phyloP scores from a whole-genome alignment of 1,284 basidiomycete genomes.

The Blastosporella zonata region DNA sequence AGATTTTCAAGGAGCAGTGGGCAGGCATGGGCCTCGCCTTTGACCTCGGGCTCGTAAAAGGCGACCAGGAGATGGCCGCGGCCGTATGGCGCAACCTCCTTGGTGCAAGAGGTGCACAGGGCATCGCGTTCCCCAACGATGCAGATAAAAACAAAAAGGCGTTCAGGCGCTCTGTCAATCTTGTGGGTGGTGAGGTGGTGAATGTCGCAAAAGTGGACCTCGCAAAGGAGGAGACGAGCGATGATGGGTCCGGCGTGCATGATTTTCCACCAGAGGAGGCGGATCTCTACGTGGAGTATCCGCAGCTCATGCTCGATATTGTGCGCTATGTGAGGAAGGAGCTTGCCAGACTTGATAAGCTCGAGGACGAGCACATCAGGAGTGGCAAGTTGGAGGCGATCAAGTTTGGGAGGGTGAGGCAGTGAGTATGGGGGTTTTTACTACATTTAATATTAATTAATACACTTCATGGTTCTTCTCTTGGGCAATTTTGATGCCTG shows the following conservation, averaged over 20 bases:
- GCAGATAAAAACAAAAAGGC: slow-evolving; percentile 17
- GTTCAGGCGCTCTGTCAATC: slow-evolving; percentile 64
- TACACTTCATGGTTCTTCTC: too few relatives aligned
- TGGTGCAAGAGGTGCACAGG: slow-evolving; percentile 70
- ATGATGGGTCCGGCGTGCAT: slow-evolving; percentile 71
- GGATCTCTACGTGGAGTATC: slow-evolving; percentile 71
- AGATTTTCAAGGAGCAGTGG: slow-evolving; percentile 91
- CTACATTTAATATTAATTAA: too few relatives aligned
- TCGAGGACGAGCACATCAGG: slow-evolving; percentile 73
- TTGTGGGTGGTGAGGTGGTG: slow-evolving; percentile 59
- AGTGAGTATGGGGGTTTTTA: too few relatives aligned
- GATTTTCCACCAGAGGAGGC: slow-evolving; percentile 62
- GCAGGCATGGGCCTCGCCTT: slow-evolving; percentile 80
- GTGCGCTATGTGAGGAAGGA: slow-evolving; percentile 82
- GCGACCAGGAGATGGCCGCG: slow-evolving; percentile 80
- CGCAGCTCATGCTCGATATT: slow-evolving; percentile 73
- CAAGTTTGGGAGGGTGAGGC: slow-evolving; percentile 33
- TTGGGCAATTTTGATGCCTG: too few relatives aligned
- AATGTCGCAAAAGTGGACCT: slow-evolving; percentile 55
- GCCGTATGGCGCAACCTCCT: slow-evolving; percentile 94
- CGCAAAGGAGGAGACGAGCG: slow-evolving; percentile 53
- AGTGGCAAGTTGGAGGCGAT: slow-evolving; percentile 31
- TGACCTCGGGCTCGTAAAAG: slow-evolving; percentile 74
- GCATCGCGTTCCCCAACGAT: slow-evolving; percentile 46
- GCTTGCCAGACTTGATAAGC: slow-evolving; percentile 64